These are phyloP conservation scores for Cytospora chrysosperma DNA, from an alignment of 2,329 filamentous ascomycete species.

Conservation along the genomic window DNA sequence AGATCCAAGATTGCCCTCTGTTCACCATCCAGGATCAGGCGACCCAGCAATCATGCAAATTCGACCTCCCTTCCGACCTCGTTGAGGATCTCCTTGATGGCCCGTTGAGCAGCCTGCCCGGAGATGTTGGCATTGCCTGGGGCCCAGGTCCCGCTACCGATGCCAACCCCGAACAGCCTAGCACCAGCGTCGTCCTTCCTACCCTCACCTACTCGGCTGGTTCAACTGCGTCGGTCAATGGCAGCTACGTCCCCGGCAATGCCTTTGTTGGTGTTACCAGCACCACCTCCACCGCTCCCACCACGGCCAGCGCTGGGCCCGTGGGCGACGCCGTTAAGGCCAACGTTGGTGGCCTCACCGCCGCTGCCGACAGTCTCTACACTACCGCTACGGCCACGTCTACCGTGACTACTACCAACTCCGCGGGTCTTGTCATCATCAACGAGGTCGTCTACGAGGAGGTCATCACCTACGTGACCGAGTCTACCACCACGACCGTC, in stretches of 20 bases:
- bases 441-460: conserved; percentile 59
- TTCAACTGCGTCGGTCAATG: conserved; percentile 32
- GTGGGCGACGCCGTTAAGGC: conserved; percentile 16
- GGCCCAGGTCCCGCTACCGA: conserved; percentile 31
- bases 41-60: conserved; percentile 57
- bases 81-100: conserved; percentile 59
- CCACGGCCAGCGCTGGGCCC: neutral
- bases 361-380: neutral
- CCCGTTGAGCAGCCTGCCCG: conserved; percentile 62
- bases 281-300: conserved; percentile 11
- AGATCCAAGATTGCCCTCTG: conserved; percentile 70
- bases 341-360: conserved; percentile 2
- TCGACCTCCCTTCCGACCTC: conserved; percentile 57
- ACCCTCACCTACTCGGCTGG: conserved; percentile 40
- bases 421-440: conserved; percentile 37
- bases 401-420: conserved; percentile 19
- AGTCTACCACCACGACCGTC: conserved; percentile 42
- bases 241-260: conserved; percentile 41
- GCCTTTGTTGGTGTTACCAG: conserved; percentile 38
- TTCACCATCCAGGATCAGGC: conserved; percentile 67
- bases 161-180: conserved; percentile 23
- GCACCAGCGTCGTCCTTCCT: conserved; percentile 28
- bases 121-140: conserved; percentile 51
- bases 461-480: conserved; percentile 53
- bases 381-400: conserved; percentile 16